Evolutionary conservation across 192 early-diverging fungal species (phyloP).

Genomic region (Backusella luteola): DNA sequence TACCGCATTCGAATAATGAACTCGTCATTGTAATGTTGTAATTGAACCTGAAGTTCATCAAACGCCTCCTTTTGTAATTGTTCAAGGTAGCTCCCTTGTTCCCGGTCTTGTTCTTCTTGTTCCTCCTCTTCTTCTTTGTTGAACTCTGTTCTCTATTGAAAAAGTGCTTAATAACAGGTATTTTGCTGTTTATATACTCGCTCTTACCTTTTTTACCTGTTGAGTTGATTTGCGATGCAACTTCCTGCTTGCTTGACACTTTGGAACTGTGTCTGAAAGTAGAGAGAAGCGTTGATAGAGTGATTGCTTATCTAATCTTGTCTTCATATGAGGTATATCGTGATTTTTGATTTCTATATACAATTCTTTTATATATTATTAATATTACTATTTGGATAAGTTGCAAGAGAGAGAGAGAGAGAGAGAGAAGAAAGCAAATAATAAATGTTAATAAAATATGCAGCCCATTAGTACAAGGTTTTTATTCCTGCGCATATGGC

Average conservation of each 20-base stretch:
- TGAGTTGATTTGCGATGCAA: neutral
- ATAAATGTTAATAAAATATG: too few relatives aligned
- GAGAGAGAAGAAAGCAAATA: neutral
- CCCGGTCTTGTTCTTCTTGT: neutral
- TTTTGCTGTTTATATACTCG: neutral
- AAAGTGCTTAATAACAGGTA: neutral
- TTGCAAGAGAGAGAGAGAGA: neutral
- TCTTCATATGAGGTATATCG: neutral
- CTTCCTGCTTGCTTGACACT: neutral
- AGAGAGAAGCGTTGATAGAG: neutral
- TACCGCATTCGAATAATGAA: neutral
- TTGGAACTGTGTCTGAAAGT: neutral
- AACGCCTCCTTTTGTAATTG: neutral
- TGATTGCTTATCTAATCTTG: neutral
- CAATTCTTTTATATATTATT: neutral
- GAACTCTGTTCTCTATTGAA: neutral
- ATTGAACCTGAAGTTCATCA: neutral
- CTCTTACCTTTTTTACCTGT: neutral
- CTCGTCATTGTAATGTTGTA: constrained; percentile 4
- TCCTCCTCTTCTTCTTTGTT: neutral
- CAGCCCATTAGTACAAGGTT: neutral
- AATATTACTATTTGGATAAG: neutral
- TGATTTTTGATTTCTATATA: neutral
- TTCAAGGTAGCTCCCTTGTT: neutral
- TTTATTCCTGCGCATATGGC: neutral